Conservation (phyloP, 352 stramenopile genomes). For the Phytophthora sp. region DNA sequence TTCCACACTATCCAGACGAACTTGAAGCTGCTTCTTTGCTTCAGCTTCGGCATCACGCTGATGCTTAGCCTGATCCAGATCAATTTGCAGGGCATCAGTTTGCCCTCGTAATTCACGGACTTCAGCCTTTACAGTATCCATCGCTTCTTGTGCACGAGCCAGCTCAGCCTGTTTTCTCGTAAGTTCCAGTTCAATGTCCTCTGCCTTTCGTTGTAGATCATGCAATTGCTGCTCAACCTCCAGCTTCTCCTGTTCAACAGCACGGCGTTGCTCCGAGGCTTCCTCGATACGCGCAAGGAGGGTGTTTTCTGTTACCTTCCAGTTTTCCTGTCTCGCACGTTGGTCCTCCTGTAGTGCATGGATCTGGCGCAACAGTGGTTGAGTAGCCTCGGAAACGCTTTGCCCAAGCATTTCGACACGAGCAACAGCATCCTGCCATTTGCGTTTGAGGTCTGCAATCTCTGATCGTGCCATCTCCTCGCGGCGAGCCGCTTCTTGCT, state of each 20-base stretch:
- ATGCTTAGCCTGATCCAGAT: conserved; percentile 56
- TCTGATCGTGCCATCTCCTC: conserved; percentile 68
- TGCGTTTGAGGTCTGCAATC: conserved; percentile 68
- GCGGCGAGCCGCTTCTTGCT: conserved; percentile 57
- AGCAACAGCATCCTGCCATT: conserved; percentile 78
- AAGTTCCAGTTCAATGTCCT: conserved; percentile 42
- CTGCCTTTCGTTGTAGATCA: conserved; percentile 33
- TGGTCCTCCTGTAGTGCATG: conserved; percentile 73
- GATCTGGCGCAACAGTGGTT: conserved; percentile 80
- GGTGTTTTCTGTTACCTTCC: conserved; percentile 55
- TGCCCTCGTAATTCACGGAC: conserved; percentile 48
- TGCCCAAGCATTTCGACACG: conserved; percentile 73
- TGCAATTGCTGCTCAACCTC: conserved; percentile 45
- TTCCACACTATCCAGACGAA: conserved; percentile 26
- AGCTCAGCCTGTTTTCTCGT: conserved; percentile 39
- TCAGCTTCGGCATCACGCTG: conserved; percentile 44
- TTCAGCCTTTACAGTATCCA: conserved; percentile 32
- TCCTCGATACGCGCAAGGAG: conserved; percentile 54
- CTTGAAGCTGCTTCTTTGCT: conserved; percentile 43
- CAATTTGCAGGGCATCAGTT: conserved; percentile 48
- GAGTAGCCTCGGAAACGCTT: conserved; percentile 73
- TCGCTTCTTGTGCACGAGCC: conserved; percentile 38
- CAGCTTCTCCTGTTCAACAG: conserved; percentile 51
- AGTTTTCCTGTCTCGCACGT: conserved; percentile 57
- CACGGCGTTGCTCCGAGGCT: conserved; percentile 32